Conservation (phyloP, 495 filamentous ascomycete species). For the Immersiella caudata region DNA sequence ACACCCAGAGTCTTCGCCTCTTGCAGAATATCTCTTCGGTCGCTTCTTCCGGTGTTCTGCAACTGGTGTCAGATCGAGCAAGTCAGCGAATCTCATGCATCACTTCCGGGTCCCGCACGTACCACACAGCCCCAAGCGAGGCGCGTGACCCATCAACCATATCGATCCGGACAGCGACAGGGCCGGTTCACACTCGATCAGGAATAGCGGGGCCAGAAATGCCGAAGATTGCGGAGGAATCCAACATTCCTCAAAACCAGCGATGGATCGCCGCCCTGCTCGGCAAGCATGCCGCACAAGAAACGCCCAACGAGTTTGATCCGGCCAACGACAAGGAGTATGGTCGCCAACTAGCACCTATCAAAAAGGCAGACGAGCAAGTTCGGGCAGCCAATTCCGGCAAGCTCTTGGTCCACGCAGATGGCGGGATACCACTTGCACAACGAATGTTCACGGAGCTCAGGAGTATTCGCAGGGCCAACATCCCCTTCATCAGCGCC, state of each 20-base stretch:
- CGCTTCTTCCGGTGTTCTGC: neutral
- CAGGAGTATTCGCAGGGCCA: slow-evolving; percentile 20
- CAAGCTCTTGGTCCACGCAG: slow-evolving; percentile 22
- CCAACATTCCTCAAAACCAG: slow-evolving; percentile 17
- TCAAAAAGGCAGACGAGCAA: slow-evolving; percentile 1
- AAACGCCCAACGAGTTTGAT: neutral
- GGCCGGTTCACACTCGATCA: neutral
- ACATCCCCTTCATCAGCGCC: slow-evolving; percentile 26
- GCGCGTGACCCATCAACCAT: neutral
- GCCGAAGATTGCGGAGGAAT: neutral
- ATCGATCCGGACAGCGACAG: neutral
- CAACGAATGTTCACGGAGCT: slow-evolving; percentile 26
- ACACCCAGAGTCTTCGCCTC: slow-evolving; percentile 16
- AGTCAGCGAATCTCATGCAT: neutral
- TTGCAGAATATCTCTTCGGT: slow-evolving; percentile 13
- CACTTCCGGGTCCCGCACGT: neutral
- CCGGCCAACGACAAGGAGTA: neutral
- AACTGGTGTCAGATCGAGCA: slow-evolving; percentile 2
- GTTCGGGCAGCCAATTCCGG: slow-evolving; percentile 3
- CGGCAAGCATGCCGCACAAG: neutral
- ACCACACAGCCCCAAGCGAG: slow-evolving; percentile 2
- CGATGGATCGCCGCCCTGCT: slow-evolving; percentile 6
- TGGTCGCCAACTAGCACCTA: neutral
- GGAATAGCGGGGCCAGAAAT: neutral
- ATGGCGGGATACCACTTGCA: slow-evolving; percentile 14